These are phyloP conservation scores for Basidioascus undulatus DNA, from an alignment of 768 basidiomycete species.

Conservation along the genomic window DNA sequence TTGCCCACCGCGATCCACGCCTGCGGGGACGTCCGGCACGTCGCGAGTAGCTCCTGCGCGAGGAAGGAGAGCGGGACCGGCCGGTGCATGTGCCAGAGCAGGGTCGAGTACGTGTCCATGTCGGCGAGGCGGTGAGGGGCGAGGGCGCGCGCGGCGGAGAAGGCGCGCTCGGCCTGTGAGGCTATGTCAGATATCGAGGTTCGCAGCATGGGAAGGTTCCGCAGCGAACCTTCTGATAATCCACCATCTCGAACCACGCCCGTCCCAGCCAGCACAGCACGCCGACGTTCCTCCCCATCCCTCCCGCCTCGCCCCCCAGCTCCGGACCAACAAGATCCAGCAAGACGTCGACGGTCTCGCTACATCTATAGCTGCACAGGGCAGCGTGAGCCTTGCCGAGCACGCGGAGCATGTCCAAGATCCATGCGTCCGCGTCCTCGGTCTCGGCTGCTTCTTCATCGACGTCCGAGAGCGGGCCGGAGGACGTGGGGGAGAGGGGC, in stretches of 20 bases:
- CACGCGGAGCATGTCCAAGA: conserved; percentile 53
- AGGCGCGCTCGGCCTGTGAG: conserved; percentile 63
- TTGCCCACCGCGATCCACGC: conserved; percentile 96
- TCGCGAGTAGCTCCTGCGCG: conserved; percentile 70
- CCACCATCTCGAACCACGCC: conserved; percentile 69
- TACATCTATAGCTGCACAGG: conserved; percentile 50
- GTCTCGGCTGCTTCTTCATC: conserved; percentile 35
- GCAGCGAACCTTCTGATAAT: conserved; percentile 48
- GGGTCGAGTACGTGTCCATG: conserved; percentile 90
- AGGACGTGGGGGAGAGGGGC: background rate
- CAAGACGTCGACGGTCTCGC: conserved; percentile 46
- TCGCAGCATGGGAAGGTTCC: conserved; percentile 4
- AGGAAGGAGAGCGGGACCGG: conserved; percentile 69
- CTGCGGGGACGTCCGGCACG: conserved; percentile 56
- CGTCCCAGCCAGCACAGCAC: conserved; percentile 69
- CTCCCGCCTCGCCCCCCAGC: conserved; percentile 47
- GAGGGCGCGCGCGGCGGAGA: conserved; percentile 48
- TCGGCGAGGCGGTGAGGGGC: conserved; percentile 78
- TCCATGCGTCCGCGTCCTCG: conserved; percentile 54
- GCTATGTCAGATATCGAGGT: conserved; percentile 7
- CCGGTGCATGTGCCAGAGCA: conserved; percentile 79
- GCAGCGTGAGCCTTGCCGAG: conserved; percentile 61
- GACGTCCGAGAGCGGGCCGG: background rate
- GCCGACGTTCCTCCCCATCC: conserved; percentile 50
- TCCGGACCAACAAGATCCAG: too few species aligned